A percentile compares a stretch with the other conserved stretches of the same genome.
Conservation (phyloP, 176 grass and related monocot genomes). For the Zoysia japonica region DNA sequence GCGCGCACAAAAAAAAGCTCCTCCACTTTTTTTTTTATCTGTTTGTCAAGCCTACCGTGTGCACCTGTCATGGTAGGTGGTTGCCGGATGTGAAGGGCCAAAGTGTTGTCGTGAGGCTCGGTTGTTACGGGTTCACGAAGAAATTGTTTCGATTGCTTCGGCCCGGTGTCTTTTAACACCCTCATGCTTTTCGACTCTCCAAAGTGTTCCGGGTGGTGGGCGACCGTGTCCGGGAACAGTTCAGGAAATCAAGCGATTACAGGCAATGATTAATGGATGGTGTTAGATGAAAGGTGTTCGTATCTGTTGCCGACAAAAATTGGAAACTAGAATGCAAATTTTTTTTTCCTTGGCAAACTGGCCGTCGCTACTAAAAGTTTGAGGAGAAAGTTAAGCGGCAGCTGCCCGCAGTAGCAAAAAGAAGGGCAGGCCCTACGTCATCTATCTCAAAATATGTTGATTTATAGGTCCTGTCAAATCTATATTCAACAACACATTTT, state of each 20-base stretch:
- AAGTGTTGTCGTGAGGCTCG: neutral
- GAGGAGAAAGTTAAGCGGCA: too few relatives aligned
- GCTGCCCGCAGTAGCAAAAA: too few relatives aligned
- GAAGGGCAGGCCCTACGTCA: too few relatives aligned
- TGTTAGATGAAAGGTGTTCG: neutral
- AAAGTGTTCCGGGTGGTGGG: too few relatives aligned
- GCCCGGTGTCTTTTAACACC: neutral
- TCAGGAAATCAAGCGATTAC: too few relatives aligned
- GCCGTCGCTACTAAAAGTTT: neutral
- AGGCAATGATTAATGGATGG: too few relatives aligned
- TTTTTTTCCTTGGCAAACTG: neutral
- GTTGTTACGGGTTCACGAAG: neutral
- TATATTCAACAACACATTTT: too few relatives aligned
- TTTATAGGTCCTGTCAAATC: too few relatives aligned
- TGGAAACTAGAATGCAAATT: neutral
- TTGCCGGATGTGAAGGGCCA: neutral
- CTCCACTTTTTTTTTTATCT: neutral
- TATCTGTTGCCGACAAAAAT: slow-evolving; percentile 16
- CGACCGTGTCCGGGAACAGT: too few relatives aligned
- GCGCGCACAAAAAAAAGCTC: neutral
- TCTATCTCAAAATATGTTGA: too few relatives aligned
- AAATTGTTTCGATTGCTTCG: neutral
- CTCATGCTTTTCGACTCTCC: too few relatives aligned
- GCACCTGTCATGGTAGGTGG: slow-evolving; percentile 26
- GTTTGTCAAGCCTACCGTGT: neutral